These are phyloP conservation scores for Nannochloropsis gaditana DNA, from an alignment of 108 stramenopile genomes.

Conservation along the genomic window DNA sequence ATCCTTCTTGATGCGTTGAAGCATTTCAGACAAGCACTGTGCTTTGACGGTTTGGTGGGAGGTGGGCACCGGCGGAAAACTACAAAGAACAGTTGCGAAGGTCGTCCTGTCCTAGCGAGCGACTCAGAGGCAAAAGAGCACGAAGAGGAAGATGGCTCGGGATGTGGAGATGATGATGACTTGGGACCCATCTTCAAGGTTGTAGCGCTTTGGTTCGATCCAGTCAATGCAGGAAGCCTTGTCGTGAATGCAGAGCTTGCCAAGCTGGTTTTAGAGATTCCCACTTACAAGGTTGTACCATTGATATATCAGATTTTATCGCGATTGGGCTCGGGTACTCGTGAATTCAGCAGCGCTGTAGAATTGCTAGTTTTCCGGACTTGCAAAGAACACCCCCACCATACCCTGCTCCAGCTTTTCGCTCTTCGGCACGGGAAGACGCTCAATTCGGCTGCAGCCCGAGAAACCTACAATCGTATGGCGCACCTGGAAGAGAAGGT, in stretches of 20 bases:
- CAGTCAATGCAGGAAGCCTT: conserved; percentile 18
- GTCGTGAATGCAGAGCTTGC: conserved; percentile 30
- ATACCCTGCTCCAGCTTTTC: conserved; percentile 49
- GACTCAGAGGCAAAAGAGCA: conserved; percentile 19
- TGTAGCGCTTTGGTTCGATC: conserved; percentile 40
- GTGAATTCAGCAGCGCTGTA: conserved; percentile 31
- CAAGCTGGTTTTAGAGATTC: conserved; percentile 18
- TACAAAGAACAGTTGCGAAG: background rate
- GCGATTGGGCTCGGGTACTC: conserved; percentile 31
- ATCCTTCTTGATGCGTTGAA: conserved; percentile 13
- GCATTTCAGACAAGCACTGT: background rate
- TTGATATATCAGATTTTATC: conserved; percentile 54
- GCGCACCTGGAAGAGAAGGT: conserved; percentile 25
- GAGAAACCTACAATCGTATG: conserved; percentile 24
- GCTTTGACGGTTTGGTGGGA: background rate
- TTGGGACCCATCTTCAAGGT: conserved; percentile 33
- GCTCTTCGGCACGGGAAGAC: conserved; percentile 47
- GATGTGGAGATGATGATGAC: conserved; percentile 29
- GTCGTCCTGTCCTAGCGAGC: no score
- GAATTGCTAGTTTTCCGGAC: conserved; percentile 34
- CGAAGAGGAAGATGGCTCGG: conserved; percentile 24
- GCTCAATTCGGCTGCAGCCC: conserved; percentile 33
- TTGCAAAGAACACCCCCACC: conserved; percentile 49
- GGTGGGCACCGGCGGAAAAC: background rate
- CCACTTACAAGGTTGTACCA: conserved; percentile 50